phyloP scores from a whole-genome alignment of 768 basidiomycete genomes.

The Trichaptum fuscoviolaceum region DNA sequence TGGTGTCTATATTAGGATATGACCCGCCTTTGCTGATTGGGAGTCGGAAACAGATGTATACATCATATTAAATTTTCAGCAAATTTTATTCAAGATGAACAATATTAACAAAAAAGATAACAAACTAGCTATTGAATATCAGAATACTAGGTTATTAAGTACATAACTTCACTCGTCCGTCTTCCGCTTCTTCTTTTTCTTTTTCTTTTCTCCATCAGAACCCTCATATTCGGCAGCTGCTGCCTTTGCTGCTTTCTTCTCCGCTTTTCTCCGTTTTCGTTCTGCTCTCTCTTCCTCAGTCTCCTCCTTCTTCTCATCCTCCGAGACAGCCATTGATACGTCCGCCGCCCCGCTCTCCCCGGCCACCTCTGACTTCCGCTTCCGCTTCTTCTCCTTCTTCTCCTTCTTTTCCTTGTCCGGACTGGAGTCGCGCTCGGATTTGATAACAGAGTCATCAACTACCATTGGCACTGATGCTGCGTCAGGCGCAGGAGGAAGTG shows the following conservation, averaged over 20 bases:
- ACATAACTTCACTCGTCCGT: neutral
- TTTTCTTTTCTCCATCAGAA: slow-evolving; percentile 24
- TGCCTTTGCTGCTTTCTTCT: slow-evolving; percentile 31
- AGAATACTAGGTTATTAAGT: neutral
- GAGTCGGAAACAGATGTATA: neutral
- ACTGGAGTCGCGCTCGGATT: slow-evolving; percentile 26
- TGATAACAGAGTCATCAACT: slow-evolving; percentile 19
- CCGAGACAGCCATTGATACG: slow-evolving; percentile 33
- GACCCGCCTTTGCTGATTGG: neutral
- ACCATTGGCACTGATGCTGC: slow-evolving; percentile 16
- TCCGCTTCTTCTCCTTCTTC: slow-evolving; percentile 76
- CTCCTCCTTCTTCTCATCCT: slow-evolving; percentile 34
- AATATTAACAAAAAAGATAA: slow-evolving; percentile 1
- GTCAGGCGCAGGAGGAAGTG: slow-evolving; percentile 17
- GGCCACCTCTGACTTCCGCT: slow-evolving; percentile 63
- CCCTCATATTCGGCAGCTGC: neutral
- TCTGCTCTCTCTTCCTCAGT: slow-evolving; percentile 43
- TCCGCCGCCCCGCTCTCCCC: slow-evolving; percentile 34
- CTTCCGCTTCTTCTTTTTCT: slow-evolving; percentile 50
- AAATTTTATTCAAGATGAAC: neutral
- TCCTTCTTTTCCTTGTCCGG: slow-evolving; percentile 41
- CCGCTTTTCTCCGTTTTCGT: slow-evolving; percentile 49
- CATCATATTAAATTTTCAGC: neutral
- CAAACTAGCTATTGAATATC: neutral
- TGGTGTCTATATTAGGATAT: neutral